phyloP scores from a whole-genome alignment of 805 yeast species.

The Barnettozyma botsteinii region DNA sequence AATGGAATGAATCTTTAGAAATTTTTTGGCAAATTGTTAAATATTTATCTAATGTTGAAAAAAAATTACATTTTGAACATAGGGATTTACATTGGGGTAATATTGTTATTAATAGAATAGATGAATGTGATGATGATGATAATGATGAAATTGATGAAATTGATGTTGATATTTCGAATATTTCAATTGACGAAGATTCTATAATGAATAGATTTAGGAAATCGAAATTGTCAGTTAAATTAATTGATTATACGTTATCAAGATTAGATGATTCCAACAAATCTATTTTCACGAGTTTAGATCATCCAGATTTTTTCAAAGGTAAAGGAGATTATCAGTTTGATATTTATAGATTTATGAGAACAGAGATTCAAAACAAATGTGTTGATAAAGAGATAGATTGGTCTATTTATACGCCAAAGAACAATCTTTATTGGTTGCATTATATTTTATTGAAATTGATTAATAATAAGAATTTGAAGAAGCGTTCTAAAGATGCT shows the following conservation, averaged over 20 bases:
- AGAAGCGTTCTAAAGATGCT: constrained; percentile 19
- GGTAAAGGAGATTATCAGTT: constrained; percentile 58
- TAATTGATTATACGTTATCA: constrained; percentile 55
- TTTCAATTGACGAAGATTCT: constrained; percentile 14
- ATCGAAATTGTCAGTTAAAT: constrained; percentile 31
- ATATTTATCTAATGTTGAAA: constrained; percentile 48
- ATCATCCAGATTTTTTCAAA: constrained; percentile 55
- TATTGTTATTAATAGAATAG: constrained; percentile 38
- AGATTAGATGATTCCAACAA: constrained; percentile 38
- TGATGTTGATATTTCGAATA: constrained; percentile 16
- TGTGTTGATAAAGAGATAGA: constrained; percentile 29
- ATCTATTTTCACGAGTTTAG: constrained; percentile 48
- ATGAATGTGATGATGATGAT: constrained; percentile 8
- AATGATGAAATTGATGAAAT: constrained; percentile 15
- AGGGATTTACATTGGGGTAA: constrained; percentile 68
- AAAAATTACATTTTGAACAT: constrained; percentile 54
- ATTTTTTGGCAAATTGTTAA: constrained; percentile 51
- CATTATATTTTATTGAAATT: constrained; percentile 52
- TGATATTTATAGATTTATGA: constrained; percentile 56
- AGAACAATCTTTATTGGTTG: constrained; percentile 59
- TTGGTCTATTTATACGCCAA: constrained; percentile 43
- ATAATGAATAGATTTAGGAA: constrained; percentile 1
- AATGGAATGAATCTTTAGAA: constrained; percentile 34
- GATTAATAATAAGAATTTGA: constrained; percentile 35
- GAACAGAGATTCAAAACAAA: constrained; percentile 24